These are phyloP conservation scores for Colletotrichum cordylinicola DNA, from an alignment of 2,329 filamentous ascomycete species.

Conservation along the genomic window DNA sequence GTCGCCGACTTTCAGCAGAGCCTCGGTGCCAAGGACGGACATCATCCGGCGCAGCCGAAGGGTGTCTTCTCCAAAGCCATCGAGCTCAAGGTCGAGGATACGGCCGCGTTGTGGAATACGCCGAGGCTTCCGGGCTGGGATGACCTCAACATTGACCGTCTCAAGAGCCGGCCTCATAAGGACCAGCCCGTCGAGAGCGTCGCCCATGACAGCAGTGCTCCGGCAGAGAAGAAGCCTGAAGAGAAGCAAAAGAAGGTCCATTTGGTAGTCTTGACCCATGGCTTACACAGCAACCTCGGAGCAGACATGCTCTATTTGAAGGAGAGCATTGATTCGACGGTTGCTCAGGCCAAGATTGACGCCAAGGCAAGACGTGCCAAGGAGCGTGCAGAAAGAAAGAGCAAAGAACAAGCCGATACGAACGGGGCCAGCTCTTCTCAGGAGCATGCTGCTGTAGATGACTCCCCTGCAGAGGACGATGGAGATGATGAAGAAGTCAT, in stretches of 20 bases:
- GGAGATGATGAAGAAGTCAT: conserved; percentile 80
- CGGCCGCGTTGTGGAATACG: conserved; percentile 90
- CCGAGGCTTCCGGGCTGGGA: conserved; percentile 77
- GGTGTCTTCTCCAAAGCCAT: conserved; percentile 88
- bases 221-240: conserved; percentile 31
- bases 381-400: conserved; percentile 43
- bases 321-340: conserved; percentile 90
- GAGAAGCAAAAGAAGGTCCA: conserved; percentile 81
- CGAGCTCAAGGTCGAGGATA: conserved; percentile 83
- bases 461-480: neutral
- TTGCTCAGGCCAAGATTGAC: conserved; percentile 74
- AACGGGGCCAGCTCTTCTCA: neutral
- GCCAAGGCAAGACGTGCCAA: conserved; percentile 65
- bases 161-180: conserved; percentile 24
- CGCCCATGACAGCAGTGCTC: conserved; percentile 28
- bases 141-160: conserved; percentile 40
- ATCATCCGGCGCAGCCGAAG: conserved; percentile 67
- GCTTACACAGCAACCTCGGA: conserved; percentile 92
- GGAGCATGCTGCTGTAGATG: neutral
- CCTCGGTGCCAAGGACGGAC: conserved; percentile 58
- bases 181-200: conserved; percentile 39
- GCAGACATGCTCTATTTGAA: conserved; percentile 98
- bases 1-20: conserved; percentile 79
- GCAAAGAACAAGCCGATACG: conserved; percentile 9
- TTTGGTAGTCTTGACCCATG: conserved; percentile 91